phyloP scores from a whole-genome alignment of 495 filamentous ascomycete genomes.

The Neurospora africana region DNA sequence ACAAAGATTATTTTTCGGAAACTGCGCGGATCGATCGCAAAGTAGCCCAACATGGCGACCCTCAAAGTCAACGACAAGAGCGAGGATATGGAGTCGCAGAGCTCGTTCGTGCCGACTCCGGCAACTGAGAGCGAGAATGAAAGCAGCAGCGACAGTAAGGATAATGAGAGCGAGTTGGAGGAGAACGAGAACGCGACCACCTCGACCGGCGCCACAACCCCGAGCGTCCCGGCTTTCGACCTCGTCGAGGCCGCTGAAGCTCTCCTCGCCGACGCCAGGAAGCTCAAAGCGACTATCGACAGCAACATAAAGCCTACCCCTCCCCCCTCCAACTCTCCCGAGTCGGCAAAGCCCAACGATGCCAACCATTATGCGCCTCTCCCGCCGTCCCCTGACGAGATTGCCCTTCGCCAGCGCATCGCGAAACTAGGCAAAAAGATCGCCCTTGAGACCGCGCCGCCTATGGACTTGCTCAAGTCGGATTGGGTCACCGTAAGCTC shows the following conservation, averaged over 20 bases:
- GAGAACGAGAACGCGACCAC: background rate
- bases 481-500: constrained; percentile 17
- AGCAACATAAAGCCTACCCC: background rate
- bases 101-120: background rate
- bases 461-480: constrained; percentile 13
- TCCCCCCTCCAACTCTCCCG: background rate
- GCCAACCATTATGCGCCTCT: background rate
- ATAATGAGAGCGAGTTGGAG: background rate
- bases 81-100: background rate
- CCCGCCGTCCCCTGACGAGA: background rate
- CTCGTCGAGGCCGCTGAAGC: constrained; percentile 16
- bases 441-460: constrained; percentile 9
- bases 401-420: constrained; percentile 4
- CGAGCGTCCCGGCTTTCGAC: constrained; percentile 3
- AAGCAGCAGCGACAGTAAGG: background rate
- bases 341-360: background rate
- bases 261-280: constrained; percentile 14
- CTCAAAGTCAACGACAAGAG: background rate
- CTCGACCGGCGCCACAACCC: accelerated
- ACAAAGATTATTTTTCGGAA: background rate
- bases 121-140: background rate
- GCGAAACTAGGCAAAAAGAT: constrained; percentile 14
- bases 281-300: background rate
- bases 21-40: background rate
- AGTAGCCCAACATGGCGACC: background rate